Percentiles rank a stretch among this genome's conserved stretches.
These are phyloP conservation scores for Coemansia sp. DNA, from an alignment of 192 early-diverging fungal species.

Conservation along the genomic window DNA sequence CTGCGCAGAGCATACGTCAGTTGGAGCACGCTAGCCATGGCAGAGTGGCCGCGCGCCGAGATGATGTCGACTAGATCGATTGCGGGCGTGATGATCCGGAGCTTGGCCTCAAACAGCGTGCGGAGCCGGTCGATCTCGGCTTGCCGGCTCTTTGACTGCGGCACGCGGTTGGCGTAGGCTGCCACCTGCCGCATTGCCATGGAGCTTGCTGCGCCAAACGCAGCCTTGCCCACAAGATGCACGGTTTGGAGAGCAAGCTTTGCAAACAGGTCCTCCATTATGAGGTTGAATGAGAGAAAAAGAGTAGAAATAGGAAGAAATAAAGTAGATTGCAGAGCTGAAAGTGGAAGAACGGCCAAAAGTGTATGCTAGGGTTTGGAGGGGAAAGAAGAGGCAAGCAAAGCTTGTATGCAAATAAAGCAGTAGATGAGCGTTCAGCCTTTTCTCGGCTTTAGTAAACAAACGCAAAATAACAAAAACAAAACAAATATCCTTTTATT, in stretches of 20 bases:
- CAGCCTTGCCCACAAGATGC: constrained; percentile 63
- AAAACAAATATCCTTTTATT: background rate
- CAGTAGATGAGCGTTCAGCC: background rate
- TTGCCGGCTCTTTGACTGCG: constrained; percentile 20
- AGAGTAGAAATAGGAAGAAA: background rate
- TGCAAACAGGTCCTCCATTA: constrained; percentile 66
- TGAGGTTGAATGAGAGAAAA: constrained; percentile 3
- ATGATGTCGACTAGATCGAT: constrained; percentile 69
- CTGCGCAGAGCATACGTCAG: constrained; percentile 57
- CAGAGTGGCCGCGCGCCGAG: constrained; percentile 63
- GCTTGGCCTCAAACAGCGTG: constrained; percentile 54
- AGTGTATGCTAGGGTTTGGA: background rate
- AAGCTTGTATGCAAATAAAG: background rate
- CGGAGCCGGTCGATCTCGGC: constrained; percentile 44
- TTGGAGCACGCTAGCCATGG: constrained; percentile 59
- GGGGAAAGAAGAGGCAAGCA: background rate
- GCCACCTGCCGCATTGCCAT: constrained; percentile 53
- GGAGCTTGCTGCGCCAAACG: constrained; percentile 56
- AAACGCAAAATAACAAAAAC: background rate
- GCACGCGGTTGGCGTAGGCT: constrained; percentile 44
- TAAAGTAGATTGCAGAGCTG: background rate
- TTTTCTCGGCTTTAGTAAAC: too few relatives aligned
- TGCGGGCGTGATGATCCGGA: constrained; percentile 64
- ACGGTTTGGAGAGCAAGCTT: constrained; percentile 63
- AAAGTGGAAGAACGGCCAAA: background rate